These are phyloP conservation scores for Mycena leptocephala DNA, from an alignment of 768 basidiomycete species.

Conservation along the genomic window DNA sequence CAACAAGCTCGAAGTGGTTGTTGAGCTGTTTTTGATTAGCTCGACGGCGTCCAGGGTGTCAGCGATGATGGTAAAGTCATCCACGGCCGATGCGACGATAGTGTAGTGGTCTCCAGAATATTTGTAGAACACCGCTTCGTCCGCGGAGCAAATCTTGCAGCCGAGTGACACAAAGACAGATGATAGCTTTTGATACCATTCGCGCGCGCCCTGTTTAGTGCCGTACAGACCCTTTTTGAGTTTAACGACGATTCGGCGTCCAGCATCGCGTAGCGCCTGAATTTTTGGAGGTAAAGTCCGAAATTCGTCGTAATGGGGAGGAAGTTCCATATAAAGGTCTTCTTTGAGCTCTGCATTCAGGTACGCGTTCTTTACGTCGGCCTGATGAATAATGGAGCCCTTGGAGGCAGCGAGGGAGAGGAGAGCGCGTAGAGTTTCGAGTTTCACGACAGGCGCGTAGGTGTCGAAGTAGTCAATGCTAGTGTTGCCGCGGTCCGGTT, in stretches of 20 bases:
- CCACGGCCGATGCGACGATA: conserved; percentile 35
- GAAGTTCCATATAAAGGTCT: conserved; percentile 38
- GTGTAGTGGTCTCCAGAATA: conserved; percentile 23
- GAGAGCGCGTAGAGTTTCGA: conserved; percentile 41
- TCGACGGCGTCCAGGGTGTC: conserved; percentile 38
- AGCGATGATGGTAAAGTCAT: conserved; percentile 45
- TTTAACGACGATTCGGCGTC: conserved; percentile 43
- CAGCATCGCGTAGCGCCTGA: conserved; percentile 53
- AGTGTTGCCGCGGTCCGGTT: too few species aligned
- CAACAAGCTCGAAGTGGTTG: conserved; percentile 35
- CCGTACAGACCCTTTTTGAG: conserved; percentile 23
- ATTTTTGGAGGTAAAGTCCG: conserved; percentile 35
- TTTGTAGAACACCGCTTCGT: conserved; percentile 37
- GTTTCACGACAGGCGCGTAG: conserved; percentile 42
- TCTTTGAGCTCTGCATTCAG: conserved; percentile 45
- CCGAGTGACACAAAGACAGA: conserved; percentile 16
- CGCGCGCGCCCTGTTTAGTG: conserved; percentile 45
- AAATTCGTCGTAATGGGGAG: conserved; percentile 36
- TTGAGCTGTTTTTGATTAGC: conserved; percentile 30
- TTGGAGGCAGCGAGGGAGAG: conserved; percentile 34
- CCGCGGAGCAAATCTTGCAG: conserved; percentile 19
- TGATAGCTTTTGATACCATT: conserved; percentile 46
- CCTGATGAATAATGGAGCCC: conserved; percentile 17
- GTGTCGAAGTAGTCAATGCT: conserved; percentile 55
- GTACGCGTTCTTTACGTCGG: conserved; percentile 39